A percentile compares a stretch with the other conserved stretches of the same genome.
phyloP scores from a whole-genome alignment of 1,139 yeast genomes.

The Fermentozyma sake region DNA sequence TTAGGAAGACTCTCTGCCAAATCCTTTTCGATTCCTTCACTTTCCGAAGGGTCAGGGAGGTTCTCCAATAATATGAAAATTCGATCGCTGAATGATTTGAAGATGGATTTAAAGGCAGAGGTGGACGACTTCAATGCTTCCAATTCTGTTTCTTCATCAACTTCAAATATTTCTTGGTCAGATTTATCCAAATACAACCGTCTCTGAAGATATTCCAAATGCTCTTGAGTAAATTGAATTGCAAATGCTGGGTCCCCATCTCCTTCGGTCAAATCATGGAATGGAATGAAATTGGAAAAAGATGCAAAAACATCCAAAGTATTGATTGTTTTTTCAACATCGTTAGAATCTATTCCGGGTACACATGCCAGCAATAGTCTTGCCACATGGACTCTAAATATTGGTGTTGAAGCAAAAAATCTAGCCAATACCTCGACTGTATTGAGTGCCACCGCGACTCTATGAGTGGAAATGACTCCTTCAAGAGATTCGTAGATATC shows the following conservation, averaged over 20 bases:
- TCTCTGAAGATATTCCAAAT: constrained; percentile 47
- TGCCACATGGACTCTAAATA: constrained; percentile 74
- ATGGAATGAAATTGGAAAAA: constrained; percentile 70
- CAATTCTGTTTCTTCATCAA: constrained; percentile 43
- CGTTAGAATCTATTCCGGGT: constrained; percentile 88
- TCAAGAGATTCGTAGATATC: constrained; percentile 84
- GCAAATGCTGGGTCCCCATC: constrained; percentile 54
- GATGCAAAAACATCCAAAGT: constrained; percentile 71
- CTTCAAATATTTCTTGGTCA: constrained; percentile 13
- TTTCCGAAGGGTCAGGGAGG: constrained; percentile 58
- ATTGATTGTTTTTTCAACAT: constrained; percentile 66
- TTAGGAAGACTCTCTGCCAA: constrained; percentile 59
- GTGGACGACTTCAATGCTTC: constrained; percentile 72
- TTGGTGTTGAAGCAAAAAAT: constrained; percentile 59
- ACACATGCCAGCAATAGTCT: constrained; percentile 65
- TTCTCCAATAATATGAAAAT: constrained; percentile 69
- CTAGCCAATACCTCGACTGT: constrained; percentile 65
- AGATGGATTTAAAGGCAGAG: constrained; percentile 60
- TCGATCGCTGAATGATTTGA: constrained; percentile 54
- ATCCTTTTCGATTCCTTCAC: constrained; percentile 46
- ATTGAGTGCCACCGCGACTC: constrained; percentile 71
- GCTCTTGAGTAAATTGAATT: constrained; percentile 66
- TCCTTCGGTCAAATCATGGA: constrained; percentile 47
- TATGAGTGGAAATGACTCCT: constrained; percentile 76
- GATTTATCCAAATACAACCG: constrained; percentile 18